phyloP scores from a whole-genome alignment of 2,329 filamentous ascomycete species.

The Ilyonectria sp. region DNA sequence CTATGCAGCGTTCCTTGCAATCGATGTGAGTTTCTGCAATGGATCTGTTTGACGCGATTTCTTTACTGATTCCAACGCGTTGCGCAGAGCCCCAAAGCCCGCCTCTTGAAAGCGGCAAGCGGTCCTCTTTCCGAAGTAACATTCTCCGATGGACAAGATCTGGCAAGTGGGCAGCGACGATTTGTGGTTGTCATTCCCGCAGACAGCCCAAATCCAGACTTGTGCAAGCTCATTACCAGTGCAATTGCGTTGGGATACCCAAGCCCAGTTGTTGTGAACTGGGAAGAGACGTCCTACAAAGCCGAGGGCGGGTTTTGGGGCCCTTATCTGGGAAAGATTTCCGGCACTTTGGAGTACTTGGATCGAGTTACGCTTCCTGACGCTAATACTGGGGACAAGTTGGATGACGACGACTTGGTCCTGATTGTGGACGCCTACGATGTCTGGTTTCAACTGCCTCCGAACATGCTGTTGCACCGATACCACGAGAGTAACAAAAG shows the following conservation, averaged over 20 bases:
- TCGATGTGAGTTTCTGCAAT: background rate
- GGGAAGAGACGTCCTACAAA: conserved; percentile 33
- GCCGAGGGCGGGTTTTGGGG: conserved; percentile 30
- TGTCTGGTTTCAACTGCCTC: conserved; percentile 49
- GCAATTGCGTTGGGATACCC: conserved; percentile 42
- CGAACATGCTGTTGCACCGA: conserved; percentile 44
- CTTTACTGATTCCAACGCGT: background rate
- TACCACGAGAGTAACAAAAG: conserved; percentile 38
- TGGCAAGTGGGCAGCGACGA: conserved; percentile 12
- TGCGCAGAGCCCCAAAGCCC: background rate
- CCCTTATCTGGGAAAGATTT: conserved; percentile 42
- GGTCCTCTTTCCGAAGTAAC: background rate
- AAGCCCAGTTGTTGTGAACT: conserved; percentile 43
- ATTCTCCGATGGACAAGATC: background rate
- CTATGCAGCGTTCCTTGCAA: background rate
- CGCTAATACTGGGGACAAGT: conserved; percentile 23
- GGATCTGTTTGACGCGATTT: background rate
- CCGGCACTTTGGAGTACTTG: conserved; percentile 41
- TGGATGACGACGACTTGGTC: conserved; percentile 42
- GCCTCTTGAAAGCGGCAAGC: background rate
- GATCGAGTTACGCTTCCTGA: conserved; percentile 28
- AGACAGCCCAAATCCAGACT: conserved; percentile 36
- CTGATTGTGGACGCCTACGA: conserved; percentile 48
- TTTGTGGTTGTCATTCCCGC: conserved; percentile 43
- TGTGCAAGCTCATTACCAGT: conserved; percentile 44